These are phyloP conservation scores for Malbranchea zuffiana DNA, from an alignment of 2,329 filamentous ascomycete species.

Conservation along the genomic window DNA sequence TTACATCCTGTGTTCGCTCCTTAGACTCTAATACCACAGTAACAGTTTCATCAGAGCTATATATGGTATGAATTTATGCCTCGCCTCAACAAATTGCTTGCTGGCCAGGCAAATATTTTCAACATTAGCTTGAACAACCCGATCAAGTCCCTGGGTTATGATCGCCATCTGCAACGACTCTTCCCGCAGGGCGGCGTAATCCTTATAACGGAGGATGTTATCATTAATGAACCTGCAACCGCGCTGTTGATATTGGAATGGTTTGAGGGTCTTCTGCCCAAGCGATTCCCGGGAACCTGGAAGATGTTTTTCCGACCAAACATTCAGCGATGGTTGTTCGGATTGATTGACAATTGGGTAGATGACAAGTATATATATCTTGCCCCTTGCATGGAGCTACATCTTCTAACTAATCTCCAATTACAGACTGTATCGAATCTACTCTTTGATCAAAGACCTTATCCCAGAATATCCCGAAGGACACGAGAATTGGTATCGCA, in stretches of 20 bases:
- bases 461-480: constrained; percentile 15
- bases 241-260: constrained; percentile 28
- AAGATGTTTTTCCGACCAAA: constrained; percentile 32
- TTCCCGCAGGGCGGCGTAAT: constrained; percentile 30
- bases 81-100: constrained; percentile 19
- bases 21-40: background rate
- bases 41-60: constrained; percentile 30
- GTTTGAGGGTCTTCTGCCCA: constrained; percentile 21
- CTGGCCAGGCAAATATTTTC: constrained; percentile 26
- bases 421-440: constrained; percentile 20
- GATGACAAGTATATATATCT: constrained; percentile 17
- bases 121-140: constrained; percentile 22
- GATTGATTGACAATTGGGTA: constrained; percentile 20
- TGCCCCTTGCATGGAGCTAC: too few species aligned
- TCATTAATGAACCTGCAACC: constrained; percentile 22
- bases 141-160: constrained; percentile 18
- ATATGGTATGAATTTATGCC: constrained; percentile 22
- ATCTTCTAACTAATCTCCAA: background rate
- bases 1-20: background rate
- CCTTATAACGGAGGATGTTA: constrained; percentile 33
- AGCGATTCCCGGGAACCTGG: constrained; percentile 22
- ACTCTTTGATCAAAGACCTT: constrained; percentile 20
- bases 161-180: constrained; percentile 25
- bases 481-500: constrained; percentile 9
- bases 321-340: constrained; percentile 26